Base-by-base conservation (phyloP, 148 eudicot genomes). In the Vaccinium macrocarpon region DNA sequence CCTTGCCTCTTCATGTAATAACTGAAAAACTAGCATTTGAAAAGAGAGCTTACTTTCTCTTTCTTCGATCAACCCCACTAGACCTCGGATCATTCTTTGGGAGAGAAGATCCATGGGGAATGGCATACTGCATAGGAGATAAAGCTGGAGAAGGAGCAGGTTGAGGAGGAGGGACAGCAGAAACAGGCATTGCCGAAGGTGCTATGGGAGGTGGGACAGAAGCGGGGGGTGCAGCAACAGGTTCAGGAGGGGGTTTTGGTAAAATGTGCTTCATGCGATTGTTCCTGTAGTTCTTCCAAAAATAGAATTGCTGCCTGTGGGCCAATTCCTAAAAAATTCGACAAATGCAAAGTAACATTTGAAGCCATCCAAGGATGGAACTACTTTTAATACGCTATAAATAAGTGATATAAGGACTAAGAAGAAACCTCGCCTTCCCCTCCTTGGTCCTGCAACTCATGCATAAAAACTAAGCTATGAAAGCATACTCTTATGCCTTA, bases 201-300 rank as follows among this genome's bases (percentile, higher is more conserved):
- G 94, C 92, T 80, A 89, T 80, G 53, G 91, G 82, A 18, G 89
- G 89, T 53, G 92, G 82, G n/a, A 68, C 86, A 75, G 91, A 21
- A 82, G 93, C 87, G 42, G 91, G 87, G 5, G 90, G 89, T 46
- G 89, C 92, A 86, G 89, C 86, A 80, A 80, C 86, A 82, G 94
- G 87, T 87, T 95, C 98, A 49, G 98, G 99, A 86, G 93, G 95
- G 76, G 95, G 82, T 90, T 92, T 93, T 8, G 99, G 98, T 80
- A 97, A 84, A 79, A 97, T 97, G 88, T 97, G 97, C 93, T 97
- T 93, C 88, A 97, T 87, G 87, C 99, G 87, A 81, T 95, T 97
- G 86, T 93, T 97, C 87, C 98, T 91, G 82, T 97, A 93, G 88
- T 90, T 97, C 91, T 97, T 97, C 98, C 98, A 97, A 84, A 91